Conservation (phyloP, 495 filamentous ascomycete species). For the Aspergillus nidulans region DNA sequence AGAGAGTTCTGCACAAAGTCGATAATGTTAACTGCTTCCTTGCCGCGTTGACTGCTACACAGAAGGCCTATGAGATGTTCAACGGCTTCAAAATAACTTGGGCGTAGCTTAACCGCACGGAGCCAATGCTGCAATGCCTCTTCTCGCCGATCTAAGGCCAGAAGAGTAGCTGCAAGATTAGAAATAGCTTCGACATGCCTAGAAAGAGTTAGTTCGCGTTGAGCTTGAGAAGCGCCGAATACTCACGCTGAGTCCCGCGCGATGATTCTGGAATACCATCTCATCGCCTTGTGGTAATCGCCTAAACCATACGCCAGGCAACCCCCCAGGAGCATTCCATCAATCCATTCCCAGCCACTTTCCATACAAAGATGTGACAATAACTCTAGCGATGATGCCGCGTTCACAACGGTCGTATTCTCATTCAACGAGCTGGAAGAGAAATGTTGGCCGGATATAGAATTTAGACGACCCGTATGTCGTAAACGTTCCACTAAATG, state of each 20-base stretch:
- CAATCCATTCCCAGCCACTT: slow-evolving; percentile 89
- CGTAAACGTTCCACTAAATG: slow-evolving; percentile 28
- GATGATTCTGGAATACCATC: slow-evolving; percentile 86
- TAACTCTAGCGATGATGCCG: slow-evolving; percentile 70
- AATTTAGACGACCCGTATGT: slow-evolving; percentile 28
- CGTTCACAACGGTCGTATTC: slow-evolving; percentile 38
- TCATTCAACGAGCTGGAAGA: slow-evolving; percentile 29
- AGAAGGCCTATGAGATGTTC: slow-evolving; percentile 91
- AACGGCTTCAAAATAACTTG: slow-evolving; percentile 92
- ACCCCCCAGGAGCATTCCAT: slow-evolving; percentile 89
- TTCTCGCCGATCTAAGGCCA: slow-evolving; percentile 74
- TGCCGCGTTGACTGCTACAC: slow-evolving; percentile 74
- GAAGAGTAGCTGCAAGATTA: slow-evolving; percentile 83
- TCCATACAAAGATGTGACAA: slow-evolving; percentile 78
- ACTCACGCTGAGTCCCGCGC: slow-evolving; percentile 72
- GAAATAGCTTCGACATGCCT: slow-evolving; percentile 95
- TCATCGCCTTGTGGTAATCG: slow-evolving; percentile 76
- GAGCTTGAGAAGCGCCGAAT: background rate
- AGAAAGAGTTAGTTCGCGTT: background rate
- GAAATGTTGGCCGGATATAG: slow-evolving; percentile 34
- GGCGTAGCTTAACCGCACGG: slow-evolving; percentile 73
- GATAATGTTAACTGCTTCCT: slow-evolving; percentile 85
- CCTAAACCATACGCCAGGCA: slow-evolving; percentile 92
- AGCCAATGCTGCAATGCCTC: slow-evolving; percentile 88
- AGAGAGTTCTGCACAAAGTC: slow-evolving; percentile 80